A percentile compares a stretch with the other conserved stretches of the same genome.
Evolutionary conservation across 257 asterid species (phyloP).

Genomic region (Solanum medicagineum): DNA sequence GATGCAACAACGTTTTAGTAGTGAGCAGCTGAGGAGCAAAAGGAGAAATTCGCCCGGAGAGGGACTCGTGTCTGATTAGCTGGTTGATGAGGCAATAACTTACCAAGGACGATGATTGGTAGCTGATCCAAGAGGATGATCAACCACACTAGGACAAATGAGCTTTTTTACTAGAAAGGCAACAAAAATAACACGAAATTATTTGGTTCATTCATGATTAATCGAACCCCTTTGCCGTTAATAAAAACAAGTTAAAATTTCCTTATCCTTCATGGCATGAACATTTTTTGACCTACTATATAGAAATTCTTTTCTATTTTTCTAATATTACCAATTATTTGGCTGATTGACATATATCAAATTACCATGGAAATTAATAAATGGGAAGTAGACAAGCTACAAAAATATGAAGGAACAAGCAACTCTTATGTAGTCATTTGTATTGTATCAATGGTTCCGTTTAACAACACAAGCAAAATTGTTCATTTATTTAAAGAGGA

Average conservation of each 20-base stretch:
- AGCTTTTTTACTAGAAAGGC: too few relatives aligned
- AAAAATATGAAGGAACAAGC: not conserved
- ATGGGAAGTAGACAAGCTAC: not conserved
- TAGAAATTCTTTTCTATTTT: not conserved
- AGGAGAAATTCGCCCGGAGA: too few relatives aligned
- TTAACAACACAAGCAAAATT: not conserved
- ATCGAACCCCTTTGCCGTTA: not conserved
- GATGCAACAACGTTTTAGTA: too few relatives aligned
- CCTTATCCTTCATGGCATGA: not conserved
- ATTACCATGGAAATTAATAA: not conserved
- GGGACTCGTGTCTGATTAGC: too few relatives aligned
- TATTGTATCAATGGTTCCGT: not conserved
- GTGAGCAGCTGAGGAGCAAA: too few relatives aligned
- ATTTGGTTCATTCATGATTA: not conserved
- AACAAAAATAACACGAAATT: not conserved
- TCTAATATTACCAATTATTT: not conserved
- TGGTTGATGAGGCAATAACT: too few relatives aligned
- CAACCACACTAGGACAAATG: too few relatives aligned
- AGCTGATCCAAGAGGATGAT: too few relatives aligned
- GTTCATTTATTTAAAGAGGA: not conserved
- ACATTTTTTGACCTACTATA: not conserved
- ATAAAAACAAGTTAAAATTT: not conserved
- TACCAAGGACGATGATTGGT: too few relatives aligned
- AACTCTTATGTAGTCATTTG: not conserved
- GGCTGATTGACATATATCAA: too few relatives aligned